Base-by-base conservation (phyloP, 2,329 filamentous ascomycete genomes). In the Scedosporium boydii region DNA sequence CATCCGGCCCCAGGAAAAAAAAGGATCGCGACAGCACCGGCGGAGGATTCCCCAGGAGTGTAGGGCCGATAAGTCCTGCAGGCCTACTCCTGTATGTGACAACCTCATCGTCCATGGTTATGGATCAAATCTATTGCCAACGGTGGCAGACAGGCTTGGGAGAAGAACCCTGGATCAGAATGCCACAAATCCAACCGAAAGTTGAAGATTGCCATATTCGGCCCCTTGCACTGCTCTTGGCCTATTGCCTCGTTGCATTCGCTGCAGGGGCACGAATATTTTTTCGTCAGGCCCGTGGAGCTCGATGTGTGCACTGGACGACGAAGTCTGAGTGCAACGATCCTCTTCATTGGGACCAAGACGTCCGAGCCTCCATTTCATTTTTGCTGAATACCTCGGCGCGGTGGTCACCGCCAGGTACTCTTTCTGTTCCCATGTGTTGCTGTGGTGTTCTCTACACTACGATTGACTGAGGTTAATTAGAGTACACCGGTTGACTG, bases 11-110 rank as follows among this genome's bases (percentile, higher is more conserved):
- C n/a, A n/a, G 9, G 18, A 7, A 48, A 21, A 7, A 48, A 21
- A 6, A 48, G 44, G 44, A 9, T 3, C 44, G 16, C 10, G 16
- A 16, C n/a, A 16, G 10, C 44, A 21, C 44, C n/a, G 6, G 16
- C 44, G 6, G 44, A 21, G 18, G n/a, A 21, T 3, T 18, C 44
- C 44, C 44, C 16, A 38, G 51, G 51, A 55, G 51, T 55, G 18
- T 55, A 55, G 51, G 51, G 51, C 51, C 51, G 51, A 55, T 55
- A 55, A 55, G 18, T 55, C 51, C 51, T 55, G 51, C 51, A 55
- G 16, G 51, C 51, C 23, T 55, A 12, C 51, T 14, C 18, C 6
- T 23, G 51, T 29, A 55, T 16, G 18, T 55, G 23, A 46, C 42
- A n/a, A 46, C 42, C 16, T 16, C 42, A 16, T 48, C 44, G n/a